Base-by-base conservation (phyloP, 179 eudicot species). In the Carnegiea gigantea region DNA sequence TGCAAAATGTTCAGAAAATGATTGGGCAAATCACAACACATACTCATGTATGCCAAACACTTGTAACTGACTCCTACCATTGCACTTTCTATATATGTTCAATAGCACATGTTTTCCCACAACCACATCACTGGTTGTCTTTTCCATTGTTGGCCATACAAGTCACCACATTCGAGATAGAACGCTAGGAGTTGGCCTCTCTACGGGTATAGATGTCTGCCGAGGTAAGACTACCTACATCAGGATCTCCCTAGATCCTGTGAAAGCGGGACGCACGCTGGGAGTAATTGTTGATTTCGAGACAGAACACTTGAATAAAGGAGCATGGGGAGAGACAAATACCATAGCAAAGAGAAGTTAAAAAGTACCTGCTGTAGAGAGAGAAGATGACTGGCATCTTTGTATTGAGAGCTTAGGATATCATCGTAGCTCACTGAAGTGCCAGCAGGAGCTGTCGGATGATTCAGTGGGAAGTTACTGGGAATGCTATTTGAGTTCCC, bases 341-440 rank as follows among this genome's bases (percentile, higher is more conserved):
- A 13, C 23, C 1, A 6, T 23, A 60, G 62, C 30, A 53, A 23
- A 40, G 60, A 49, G 24, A 46, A 71, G 72, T 20, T 10, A 21
- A 5, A 24, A 80, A 26, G 44, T 90, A 92, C 96, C 97, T 93
- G 97, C 86, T 92, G 97, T 81, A 92, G 93, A 77, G 98, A 90
- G 73, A 92, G 86, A 85, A 93, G 84, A 73, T 94, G 98, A 80
- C 88, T 92, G 23, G 77, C 87, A 60, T 96, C 99, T 86, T 95
- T 96, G 86, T 89, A 96, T 78, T 91, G 98, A 76, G 97, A 88
- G 59, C 91, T 86, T 73, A 92, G 68, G 44, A 88, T 75, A 59
- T 93, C 98, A 53, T 97, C 98, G 72, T 93, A 97, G 73, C 90
- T 88, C 79, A 93, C 71, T 44, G 84, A 85, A 48, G 93, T 85